These are phyloP conservation scores for Pseudocercospora vitis DNA, from an alignment of 2,329 filamentous ascomycete genomes.

Conservation along the genomic window DNA sequence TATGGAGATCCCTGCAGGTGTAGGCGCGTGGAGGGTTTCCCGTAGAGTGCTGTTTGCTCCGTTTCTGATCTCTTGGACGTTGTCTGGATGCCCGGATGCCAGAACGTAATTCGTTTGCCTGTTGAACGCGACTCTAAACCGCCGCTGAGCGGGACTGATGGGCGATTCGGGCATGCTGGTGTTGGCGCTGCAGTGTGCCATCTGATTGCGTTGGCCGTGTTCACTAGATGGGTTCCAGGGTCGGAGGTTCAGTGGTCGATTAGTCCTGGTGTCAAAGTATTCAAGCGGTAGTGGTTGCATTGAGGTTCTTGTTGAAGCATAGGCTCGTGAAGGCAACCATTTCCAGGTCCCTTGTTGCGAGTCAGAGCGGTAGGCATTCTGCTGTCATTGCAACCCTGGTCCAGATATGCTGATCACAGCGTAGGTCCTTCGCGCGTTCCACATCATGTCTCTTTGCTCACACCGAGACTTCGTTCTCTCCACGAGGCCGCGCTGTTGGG, in stretches of 20 bases:
- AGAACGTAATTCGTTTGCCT: not conserved
- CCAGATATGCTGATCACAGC: not conserved
- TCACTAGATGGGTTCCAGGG: not conserved
- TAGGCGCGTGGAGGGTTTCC: not conserved
- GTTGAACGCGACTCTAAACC: not conserved
- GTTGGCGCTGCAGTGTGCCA: not conserved
- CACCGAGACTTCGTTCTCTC: not conserved
- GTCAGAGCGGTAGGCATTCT: not conserved
- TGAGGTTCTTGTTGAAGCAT: not conserved
- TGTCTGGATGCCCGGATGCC: not conserved
- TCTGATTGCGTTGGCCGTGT: not conserved
- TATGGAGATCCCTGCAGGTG: not conserved
- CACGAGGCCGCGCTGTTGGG: not conserved
- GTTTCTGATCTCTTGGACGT: not conserved
- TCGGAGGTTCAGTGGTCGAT: not conserved
- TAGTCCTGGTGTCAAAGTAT: not conserved
- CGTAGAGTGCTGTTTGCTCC: not conserved
- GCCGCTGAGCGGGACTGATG: not conserved
- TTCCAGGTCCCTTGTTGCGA: conserved; percentile 2
- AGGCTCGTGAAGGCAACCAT: not conserved
- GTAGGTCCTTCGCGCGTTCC: not conserved
- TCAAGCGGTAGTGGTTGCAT: not conserved
- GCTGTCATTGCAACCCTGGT: not conserved
- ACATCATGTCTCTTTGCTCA: not conserved
- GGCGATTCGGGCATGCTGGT: not conserved